A percentile compares a stretch with the other conserved stretches of the same genome.
phyloP scores from a whole-genome alignment of 2,329 filamentous ascomycete species.

The Fusarium compactum region DNA sequence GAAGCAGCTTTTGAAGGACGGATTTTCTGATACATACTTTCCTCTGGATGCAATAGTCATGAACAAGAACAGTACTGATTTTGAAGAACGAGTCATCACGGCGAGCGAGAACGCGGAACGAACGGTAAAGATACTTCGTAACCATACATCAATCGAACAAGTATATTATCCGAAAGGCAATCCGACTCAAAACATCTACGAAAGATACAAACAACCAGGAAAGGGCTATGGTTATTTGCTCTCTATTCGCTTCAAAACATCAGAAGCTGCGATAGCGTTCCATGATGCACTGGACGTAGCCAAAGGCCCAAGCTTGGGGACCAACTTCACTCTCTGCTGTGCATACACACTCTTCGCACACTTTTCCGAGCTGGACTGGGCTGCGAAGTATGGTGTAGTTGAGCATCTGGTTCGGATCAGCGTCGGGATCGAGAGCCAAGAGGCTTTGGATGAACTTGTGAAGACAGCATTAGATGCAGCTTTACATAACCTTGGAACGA shows the following conservation, averaged over 20 bases:
- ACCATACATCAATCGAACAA: conserved; percentile 36
- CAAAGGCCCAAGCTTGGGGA: conserved; percentile 64
- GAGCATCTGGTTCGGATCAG: conserved; percentile 59
- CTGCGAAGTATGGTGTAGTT: conserved; percentile 54
- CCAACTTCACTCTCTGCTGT: conserved; percentile 60
- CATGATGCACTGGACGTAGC: conserved; percentile 62
- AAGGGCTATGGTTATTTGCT: conserved; percentile 66
- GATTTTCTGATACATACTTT: conserved; percentile 44
- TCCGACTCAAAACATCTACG: conserved; percentile 51
- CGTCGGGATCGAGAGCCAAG: conserved; percentile 58
- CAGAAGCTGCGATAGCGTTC: conserved; percentile 56
- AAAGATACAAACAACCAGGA: conserved; percentile 49
- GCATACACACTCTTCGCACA: conserved; percentile 58
- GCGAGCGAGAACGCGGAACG: conserved; percentile 46
- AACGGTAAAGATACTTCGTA: conserved; percentile 45
- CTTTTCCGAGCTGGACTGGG: conserved; percentile 53
- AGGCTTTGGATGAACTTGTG: conserved; percentile 44
- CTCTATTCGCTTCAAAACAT: conserved; percentile 60
- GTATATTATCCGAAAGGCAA: conserved; percentile 59
- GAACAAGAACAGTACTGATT: conserved; percentile 55
- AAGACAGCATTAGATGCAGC: conserved; percentile 31
- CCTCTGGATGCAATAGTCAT: conserved; percentile 47
- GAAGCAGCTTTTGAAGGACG: conserved; percentile 26
- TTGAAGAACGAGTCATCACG: conserved; percentile 51
- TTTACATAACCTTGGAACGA: not conserved